These are phyloP conservation scores for Arabis hirsuta DNA, from an alignment of 345 rosid species.

Conservation along the genomic window DNA sequence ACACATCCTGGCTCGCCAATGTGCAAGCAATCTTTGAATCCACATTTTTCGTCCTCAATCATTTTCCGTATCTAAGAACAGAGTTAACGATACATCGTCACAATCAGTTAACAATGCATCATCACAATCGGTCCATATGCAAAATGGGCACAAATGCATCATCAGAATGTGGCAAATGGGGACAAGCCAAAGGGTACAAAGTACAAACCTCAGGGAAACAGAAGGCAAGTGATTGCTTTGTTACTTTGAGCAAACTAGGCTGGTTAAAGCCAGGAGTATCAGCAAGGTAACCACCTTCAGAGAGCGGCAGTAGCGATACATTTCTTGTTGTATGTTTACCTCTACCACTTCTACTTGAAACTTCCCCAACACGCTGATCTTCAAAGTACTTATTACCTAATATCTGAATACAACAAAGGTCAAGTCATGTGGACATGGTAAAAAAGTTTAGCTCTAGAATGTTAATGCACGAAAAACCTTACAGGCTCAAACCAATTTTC, in stretches of 20 bases:
- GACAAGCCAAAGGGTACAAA: constrained; percentile 36
- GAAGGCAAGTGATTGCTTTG: constrained; percentile 81
- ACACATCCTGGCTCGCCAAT: constrained; percentile 87
- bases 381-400: constrained; percentile 80
- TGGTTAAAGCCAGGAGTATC: constrained; percentile 98
- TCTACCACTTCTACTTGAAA: constrained; percentile 79
- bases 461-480: constrained; percentile 41
- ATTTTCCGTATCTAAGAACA: constrained; percentile 54
- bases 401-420: constrained; percentile 47
- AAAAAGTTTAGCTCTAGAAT: constrained; percentile 6
- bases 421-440: constrained; percentile 1
- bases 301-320: constrained; percentile 77
- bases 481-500: constrained; percentile 79
- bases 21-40: constrained; percentile 86
- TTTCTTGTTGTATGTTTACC: constrained; percentile 93
- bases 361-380: constrained; percentile 83
- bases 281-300: constrained; percentile 83
- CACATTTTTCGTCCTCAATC: constrained; percentile 61
- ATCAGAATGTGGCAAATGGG: constrained; percentile 9
- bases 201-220: constrained; percentile 85
- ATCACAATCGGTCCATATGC: background rate
- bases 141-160: background rate
- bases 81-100: background rate
- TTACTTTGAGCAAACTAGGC: constrained; percentile 88
- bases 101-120: background rate